These are phyloP conservation scores for Stemphylium lycopersici DNA, from an alignment of 2,329 filamentous ascomycete genomes.

Conservation along the genomic window DNA sequence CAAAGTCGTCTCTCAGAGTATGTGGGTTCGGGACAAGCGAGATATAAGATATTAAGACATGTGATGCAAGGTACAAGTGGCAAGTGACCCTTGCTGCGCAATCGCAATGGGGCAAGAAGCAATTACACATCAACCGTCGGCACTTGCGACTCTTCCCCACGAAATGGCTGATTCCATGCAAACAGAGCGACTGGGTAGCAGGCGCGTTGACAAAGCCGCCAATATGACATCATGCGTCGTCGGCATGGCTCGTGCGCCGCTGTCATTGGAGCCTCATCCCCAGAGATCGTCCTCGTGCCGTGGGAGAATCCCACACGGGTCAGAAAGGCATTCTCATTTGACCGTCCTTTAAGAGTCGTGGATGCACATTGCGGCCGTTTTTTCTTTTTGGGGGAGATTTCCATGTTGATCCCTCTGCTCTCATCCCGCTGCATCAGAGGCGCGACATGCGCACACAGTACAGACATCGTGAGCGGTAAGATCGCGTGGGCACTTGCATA, in stretches of 20 bases:
- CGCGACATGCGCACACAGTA: too few relatives aligned
- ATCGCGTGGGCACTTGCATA: slow-evolving; percentile 12
- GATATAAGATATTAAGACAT: neutral
- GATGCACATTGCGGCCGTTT: neutral
- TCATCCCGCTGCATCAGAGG: too few relatives aligned
- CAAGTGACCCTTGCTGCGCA: slow-evolving; percentile 4
- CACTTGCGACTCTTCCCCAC: slow-evolving; percentile 13
- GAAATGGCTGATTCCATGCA: slow-evolving; percentile 17
- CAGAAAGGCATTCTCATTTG: neutral
- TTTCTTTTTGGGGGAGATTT: slow-evolving; percentile 10
- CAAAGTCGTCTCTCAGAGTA: neutral
- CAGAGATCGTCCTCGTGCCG: slow-evolving; percentile 4
- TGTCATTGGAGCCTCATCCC: slow-evolving; percentile 21
- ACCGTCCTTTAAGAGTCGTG: neutral
- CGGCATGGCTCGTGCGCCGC: slow-evolving; percentile 6
- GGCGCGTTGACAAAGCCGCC: slow-evolving; percentile 3
- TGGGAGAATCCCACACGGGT: neutral
- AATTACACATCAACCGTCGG: slow-evolving; percentile 19
- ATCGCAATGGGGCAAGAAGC: slow-evolving; percentile 14
- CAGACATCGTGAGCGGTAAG: too few relatives aligned
- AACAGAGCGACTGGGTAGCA: slow-evolving; percentile 2
- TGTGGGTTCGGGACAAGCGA: slow-evolving; percentile 1
- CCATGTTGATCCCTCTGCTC: too few relatives aligned
- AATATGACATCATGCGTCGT: slow-evolving; percentile 22
- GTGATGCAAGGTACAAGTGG: slow-evolving; percentile 3